Percentiles rank a stretch among this genome's conserved stretches.
Conservation (phyloP, 2,329 filamentous ascomycete genomes). For the Xylariaceae sp. region DNA sequence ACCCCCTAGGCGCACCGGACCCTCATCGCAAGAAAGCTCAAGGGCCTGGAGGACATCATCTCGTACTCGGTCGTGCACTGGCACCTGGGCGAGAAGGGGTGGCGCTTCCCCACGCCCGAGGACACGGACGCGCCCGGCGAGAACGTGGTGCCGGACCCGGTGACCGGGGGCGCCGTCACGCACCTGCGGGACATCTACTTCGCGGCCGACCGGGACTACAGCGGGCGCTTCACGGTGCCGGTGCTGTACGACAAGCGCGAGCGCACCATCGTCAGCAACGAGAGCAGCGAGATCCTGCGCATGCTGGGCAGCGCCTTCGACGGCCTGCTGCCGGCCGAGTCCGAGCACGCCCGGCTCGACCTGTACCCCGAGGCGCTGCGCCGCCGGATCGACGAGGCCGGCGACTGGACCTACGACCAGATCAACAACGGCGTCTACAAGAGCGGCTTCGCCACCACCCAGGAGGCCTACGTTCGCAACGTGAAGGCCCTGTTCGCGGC, state of each 20-base stretch:
- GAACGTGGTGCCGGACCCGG: constrained; percentile 58
- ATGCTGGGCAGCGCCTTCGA: constrained; percentile 85
- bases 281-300: constrained; percentile 85
- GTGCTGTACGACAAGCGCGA: constrained; percentile 74
- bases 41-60: constrained; percentile 83
- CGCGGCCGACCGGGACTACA: constrained; percentile 61
- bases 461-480: constrained; percentile 73
- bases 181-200: constrained; percentile 78
- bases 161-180: constrained; percentile 65
- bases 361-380: constrained; percentile 61
- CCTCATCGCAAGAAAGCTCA: constrained; percentile 80
- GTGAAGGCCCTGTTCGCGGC: constrained; percentile 64
- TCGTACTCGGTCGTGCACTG: constrained; percentile 80
- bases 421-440: constrained; percentile 70
- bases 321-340: constrained; percentile 52
- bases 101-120: constrained; percentile 69
- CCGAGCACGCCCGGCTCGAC: constrained; percentile 51
- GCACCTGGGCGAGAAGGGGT: constrained; percentile 68
- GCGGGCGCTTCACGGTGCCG: constrained; percentile 79
- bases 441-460: constrained; percentile 76
- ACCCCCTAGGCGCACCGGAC: constrained; percentile 62
- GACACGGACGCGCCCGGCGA: constrained; percentile 48
- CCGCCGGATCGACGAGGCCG: constrained; percentile 63
- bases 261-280: constrained; percentile 78
- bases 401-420: constrained; percentile 71